Conservation (phyloP, 2,329 filamentous ascomycete species). For the Ilyonectria destructans region DNA sequence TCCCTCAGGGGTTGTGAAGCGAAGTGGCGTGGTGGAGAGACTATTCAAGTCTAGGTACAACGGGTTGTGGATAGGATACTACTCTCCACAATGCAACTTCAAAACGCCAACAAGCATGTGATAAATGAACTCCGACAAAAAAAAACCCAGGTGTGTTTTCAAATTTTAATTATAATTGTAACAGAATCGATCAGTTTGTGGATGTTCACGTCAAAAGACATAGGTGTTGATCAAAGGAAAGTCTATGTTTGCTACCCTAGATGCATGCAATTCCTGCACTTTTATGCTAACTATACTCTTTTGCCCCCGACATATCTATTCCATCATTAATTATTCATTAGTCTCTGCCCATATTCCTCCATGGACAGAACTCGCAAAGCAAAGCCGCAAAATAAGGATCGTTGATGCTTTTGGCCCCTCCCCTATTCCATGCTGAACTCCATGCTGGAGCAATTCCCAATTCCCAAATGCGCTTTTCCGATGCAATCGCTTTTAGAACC, state of each 20-base stretch:
- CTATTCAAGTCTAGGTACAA: not conserved
- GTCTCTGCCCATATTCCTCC: too few species aligned
- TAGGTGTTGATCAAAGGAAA: too few species aligned
- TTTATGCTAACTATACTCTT: too few species aligned
- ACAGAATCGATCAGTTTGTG: too few species aligned
- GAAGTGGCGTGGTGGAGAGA: not conserved
- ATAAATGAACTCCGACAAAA: too few species aligned
- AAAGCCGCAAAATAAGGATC: not conserved
- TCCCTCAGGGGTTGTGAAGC: not conserved
- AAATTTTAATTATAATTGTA: too few species aligned
- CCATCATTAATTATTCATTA: not conserved
- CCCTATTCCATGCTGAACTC: not conserved
- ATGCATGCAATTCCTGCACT: too few species aligned
- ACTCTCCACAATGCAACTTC: not conserved
- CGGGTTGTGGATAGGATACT: not conserved
- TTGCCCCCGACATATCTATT: too few species aligned
- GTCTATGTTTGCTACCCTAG: too few species aligned
- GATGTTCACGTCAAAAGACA: too few species aligned
- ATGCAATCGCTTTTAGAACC: not conserved
- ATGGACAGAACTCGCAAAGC: not conserved
- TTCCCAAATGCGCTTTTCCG: not conserved
- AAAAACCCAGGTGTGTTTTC: too few species aligned
- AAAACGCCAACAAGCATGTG: too few species aligned
- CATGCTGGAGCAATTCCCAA: not conserved
- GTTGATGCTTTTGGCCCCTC: conserved; percentile 4